These are phyloP conservation scores for Cubamyces sp. DNA, from an alignment of 768 basidiomycete genomes.

Conservation along the genomic window DNA sequence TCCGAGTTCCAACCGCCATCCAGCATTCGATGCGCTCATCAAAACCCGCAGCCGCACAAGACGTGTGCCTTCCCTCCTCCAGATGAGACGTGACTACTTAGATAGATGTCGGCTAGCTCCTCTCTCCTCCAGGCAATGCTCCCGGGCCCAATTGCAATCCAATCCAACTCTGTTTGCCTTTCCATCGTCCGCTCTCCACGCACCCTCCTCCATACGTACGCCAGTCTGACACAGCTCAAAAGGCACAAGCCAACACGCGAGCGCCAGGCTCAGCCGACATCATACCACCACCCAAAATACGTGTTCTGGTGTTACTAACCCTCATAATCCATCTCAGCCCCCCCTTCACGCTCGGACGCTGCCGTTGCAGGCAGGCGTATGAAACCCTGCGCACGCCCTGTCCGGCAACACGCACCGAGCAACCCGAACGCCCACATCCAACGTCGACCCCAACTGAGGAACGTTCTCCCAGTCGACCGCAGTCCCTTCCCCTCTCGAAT, in stretches of 20 bases:
- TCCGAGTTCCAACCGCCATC: neutral
- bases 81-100: neutral
- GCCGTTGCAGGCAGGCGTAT: neutral
- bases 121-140: too few relatives aligned
- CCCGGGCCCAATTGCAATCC: too few relatives aligned
- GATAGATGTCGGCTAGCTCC: constrained; percentile 5
- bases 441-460: too few relatives aligned
- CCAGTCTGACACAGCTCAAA: too few relatives aligned
- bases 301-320: too few relatives aligned
- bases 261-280: too few relatives aligned
- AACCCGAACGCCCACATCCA: neutral
- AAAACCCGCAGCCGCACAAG: too few relatives aligned
- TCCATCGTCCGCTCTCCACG: neutral
- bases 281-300: neutral
- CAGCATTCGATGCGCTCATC: too few relatives aligned
- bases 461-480: neutral
- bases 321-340: too few relatives aligned
- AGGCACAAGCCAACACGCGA: too few relatives aligned
- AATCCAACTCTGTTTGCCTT: constrained; percentile 5
- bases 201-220: too few relatives aligned
- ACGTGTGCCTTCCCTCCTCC: too few relatives aligned
- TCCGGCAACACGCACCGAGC: constrained; percentile 4
- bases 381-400: neutral
- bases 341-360: neutral
- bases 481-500: neutral